Evolutionary conservation across 2,329 filamentous ascomycete genomes (phyloP).

Genomic region (Ascomycota sp.): DNA sequence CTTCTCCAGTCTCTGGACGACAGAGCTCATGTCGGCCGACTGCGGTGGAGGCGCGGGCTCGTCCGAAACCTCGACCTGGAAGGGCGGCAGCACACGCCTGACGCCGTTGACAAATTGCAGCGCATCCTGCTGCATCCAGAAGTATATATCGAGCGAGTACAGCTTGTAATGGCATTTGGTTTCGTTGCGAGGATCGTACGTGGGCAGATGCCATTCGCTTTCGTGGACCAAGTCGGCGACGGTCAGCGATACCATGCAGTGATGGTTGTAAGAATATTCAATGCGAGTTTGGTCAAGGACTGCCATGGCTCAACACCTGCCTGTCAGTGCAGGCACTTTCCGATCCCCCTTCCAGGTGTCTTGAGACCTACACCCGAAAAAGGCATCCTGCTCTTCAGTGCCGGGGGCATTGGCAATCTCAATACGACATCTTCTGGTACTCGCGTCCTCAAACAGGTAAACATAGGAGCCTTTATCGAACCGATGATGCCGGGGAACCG

Average conservation of each 20-base stretch:
- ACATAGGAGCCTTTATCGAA: slow-evolving; percentile 67
- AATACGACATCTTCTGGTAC: slow-evolving; percentile 44
- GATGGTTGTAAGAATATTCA: slow-evolving; percentile 54
- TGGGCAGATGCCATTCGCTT: slow-evolving; percentile 56
- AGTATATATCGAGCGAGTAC: slow-evolving; percentile 57
- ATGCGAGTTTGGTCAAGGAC: slow-evolving; percentile 45
- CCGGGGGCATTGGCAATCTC: slow-evolving; percentile 61
- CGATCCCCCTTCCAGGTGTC: not conserved
- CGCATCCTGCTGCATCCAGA: slow-evolving; percentile 58
- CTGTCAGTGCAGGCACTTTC: not conserved
- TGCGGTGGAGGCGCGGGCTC: slow-evolving; percentile 34
- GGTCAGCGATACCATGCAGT: slow-evolving; percentile 46
- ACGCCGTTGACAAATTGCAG: slow-evolving; percentile 49
- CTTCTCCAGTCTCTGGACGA: slow-evolving; percentile 55
- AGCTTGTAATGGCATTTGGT: slow-evolving; percentile 64
- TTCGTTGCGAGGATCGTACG: slow-evolving; percentile 51
- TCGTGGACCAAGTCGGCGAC: slow-evolving; percentile 33
- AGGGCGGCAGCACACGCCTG: slow-evolving; percentile 38
- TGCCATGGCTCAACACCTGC: slow-evolving; percentile 10
- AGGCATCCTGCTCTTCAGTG: slow-evolving; percentile 58
- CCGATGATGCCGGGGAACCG: slow-evolving; percentile 54
- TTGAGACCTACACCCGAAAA: slow-evolving; percentile 46
- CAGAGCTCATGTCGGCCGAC: slow-evolving; percentile 36
- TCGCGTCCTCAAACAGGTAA: slow-evolving; percentile 58
- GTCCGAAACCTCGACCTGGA: slow-evolving; percentile 42